A percentile compares a stretch with the other conserved stretches of the same genome.
phyloP scores from a whole-genome alignment of 257 asterid species.

The Solanum gracilifrons region DNA sequence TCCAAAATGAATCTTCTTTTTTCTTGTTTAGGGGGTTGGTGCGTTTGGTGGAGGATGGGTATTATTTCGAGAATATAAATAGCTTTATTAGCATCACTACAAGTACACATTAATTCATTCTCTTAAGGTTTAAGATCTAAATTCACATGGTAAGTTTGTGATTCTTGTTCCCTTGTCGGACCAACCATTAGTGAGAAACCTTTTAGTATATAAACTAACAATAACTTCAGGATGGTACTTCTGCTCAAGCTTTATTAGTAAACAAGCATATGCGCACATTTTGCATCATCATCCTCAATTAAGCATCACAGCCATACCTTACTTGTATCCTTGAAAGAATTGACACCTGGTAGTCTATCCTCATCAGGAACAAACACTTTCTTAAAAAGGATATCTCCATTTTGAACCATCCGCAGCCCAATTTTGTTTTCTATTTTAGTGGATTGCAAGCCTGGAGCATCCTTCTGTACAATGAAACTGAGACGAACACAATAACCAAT shows the following conservation, averaged over 20 bases:
- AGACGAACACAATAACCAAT: slow-evolving; percentile 13
- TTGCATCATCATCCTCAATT: not conserved
- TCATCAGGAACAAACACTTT: slow-evolving; percentile 85
- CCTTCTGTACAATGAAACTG: slow-evolving; percentile 80
- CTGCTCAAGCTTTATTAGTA: not conserved
- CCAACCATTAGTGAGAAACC: not conserved
- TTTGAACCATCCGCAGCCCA: slow-evolving; percentile 87
- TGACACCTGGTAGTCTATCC: slow-evolving; percentile 79
- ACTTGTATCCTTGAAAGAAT: slow-evolving; percentile 84
- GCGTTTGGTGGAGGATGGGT: not conserved
- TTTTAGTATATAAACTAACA: not conserved
- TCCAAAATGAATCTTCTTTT: not conserved
- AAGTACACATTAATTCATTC: not conserved
- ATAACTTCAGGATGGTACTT: not conserved
- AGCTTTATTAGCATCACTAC: not conserved
- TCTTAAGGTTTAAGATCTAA: not conserved
- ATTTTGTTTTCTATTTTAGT: slow-evolving; percentile 91
- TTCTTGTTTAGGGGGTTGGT: not conserved
- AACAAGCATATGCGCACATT: not conserved
- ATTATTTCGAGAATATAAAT: not conserved
- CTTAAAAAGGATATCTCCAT: slow-evolving; percentile 78
- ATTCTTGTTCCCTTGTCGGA: not conserved
- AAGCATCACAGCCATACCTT: slow-evolving; percentile 39
- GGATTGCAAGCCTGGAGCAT: slow-evolving; percentile 79
- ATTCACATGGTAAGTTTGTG: not conserved